Percentiles rank a stretch among this genome's conserved stretches.
phyloP scores from a whole-genome alignment of 495 filamentous ascomycete species.

The Aspergillus baeticus region DNA sequence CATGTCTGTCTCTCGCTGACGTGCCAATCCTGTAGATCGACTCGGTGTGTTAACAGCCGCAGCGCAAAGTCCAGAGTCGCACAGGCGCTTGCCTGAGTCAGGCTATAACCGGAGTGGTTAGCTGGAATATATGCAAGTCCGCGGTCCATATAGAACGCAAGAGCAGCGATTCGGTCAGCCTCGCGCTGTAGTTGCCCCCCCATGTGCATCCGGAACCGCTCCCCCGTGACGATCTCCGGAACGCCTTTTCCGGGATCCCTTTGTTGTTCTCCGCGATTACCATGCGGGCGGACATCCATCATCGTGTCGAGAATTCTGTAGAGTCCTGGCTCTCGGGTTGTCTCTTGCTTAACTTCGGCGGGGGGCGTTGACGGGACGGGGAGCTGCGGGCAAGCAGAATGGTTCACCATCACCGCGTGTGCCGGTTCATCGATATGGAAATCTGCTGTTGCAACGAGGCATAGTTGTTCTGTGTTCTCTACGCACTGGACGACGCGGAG shows the following conservation, averaged over 20 bases:
- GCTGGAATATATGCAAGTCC: conserved; percentile 21
- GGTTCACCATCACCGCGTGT: conserved; percentile 15
- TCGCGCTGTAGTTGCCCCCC: conserved; percentile 7
- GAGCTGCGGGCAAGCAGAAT: conserved; percentile 3
- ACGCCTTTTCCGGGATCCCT: neutral
- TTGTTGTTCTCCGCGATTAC: neutral
- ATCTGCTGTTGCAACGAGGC: conserved; percentile 16
- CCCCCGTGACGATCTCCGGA: neutral
- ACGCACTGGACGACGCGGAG: conserved; percentile 7
- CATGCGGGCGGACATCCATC: neutral
- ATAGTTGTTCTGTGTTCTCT: neutral
- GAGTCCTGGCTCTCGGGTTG: neutral
- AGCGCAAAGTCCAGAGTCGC: conserved; percentile 21
- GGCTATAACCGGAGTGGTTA: conserved; percentile 11
- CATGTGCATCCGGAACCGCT: conserved; percentile 14
- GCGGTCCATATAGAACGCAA: conserved; percentile 22
- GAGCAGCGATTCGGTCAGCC: conserved; percentile 17
- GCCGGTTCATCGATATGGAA: conserved; percentile 16
- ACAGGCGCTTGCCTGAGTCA: conserved; percentile 16
- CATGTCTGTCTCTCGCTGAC: conserved; percentile 10
- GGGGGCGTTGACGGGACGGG: neutral
- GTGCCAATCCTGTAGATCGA: conserved; percentile 15
- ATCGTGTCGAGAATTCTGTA: neutral
- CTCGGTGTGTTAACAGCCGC: conserved; percentile 11
- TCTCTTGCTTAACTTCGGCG: neutral